Percentiles rank a stretch among this genome's conserved stretches.
Conservation (phyloP, 2,329 filamentous ascomycete species). For the Teratosphaeria destructans region DNA sequence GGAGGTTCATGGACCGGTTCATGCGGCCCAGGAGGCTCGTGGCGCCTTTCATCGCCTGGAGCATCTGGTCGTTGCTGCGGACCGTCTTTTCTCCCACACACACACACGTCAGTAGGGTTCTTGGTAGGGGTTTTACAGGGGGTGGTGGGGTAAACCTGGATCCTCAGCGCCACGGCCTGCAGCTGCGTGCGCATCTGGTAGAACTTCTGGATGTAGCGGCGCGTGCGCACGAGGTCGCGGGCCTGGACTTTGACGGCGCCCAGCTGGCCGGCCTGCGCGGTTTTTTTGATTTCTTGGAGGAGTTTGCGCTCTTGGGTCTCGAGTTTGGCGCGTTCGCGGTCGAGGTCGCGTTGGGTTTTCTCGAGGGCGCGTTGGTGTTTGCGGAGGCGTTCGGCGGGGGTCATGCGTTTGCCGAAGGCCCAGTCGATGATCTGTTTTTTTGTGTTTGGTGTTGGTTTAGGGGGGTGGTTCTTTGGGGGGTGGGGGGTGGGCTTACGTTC, state of each 20-base stretch:
- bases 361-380: conserved; percentile 95
- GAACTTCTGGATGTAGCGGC: conserved; percentile 96
- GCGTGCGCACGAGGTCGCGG: conserved; percentile 87
- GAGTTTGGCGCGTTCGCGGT: conserved; percentile 87
- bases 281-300: conserved; percentile 93
- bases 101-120: no score
- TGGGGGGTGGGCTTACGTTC: conserved; percentile 41
- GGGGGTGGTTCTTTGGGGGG: background rate
- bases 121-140: no score
- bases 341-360: conserved; percentile 92
- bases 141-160: conserved; percentile 49
- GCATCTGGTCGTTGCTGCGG: conserved; percentile 98
- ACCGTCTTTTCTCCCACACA: conserved; percentile 55
- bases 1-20: conserved; percentile 97
- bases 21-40: conserved; percentile 88
- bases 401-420: conserved; percentile 99
- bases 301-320: conserved; percentile 99
- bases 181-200: conserved; percentile 96
- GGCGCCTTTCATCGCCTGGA: conserved; percentile 98
- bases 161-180: conserved; percentile 86
- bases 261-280: conserved; percentile 95
- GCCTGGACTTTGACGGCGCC: conserved; percentile 98
- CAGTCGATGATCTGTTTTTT: conserved; percentile 76
- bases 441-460: no score
- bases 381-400: conserved; percentile 79